Percentiles rank a stretch among this genome's conserved stretches.
These are phyloP conservation scores for Euphrasia confusa DNA, from an alignment of 257 asterid genomes.

Conservation along the genomic window DNA sequence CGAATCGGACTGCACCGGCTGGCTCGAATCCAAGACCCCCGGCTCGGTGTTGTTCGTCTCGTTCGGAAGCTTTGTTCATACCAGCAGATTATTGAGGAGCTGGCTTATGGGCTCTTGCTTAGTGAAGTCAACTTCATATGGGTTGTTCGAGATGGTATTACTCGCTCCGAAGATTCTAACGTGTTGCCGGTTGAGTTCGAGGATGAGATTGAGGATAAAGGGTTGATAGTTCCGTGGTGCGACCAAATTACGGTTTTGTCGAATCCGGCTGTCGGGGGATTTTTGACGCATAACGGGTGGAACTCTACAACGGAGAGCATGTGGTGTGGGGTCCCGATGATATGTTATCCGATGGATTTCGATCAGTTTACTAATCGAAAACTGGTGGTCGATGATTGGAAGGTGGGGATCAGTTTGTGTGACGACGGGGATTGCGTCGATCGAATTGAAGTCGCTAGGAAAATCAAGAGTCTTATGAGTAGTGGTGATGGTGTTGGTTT, in stretches of 20 bases:
- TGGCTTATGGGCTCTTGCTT: no score
- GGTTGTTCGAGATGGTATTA: constrained; percentile 45
- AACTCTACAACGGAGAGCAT: constrained; percentile 44
- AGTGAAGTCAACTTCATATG: constrained; percentile 41
- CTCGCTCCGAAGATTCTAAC: constrained; percentile 18
- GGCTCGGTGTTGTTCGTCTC: no score
- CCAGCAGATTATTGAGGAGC: not conserved
- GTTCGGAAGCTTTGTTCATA: not conserved
- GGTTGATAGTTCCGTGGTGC: constrained; percentile 45
- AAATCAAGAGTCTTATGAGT: constrained; percentile 34
- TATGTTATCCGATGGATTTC: constrained; percentile 34
- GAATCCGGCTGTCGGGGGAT: constrained; percentile 35
- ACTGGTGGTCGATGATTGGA: constrained; percentile 48
- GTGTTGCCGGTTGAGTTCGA: constrained; percentile 25
- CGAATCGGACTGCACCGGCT: no score
- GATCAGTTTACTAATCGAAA: constrained; percentile 42
- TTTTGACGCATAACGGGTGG: constrained; percentile 53
- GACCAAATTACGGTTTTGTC: constrained; percentile 29
- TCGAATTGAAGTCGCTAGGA: constrained; percentile 30
- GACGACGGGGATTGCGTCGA: constrained; percentile 33
- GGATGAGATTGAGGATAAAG: constrained; percentile 25
- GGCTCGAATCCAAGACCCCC: no score
- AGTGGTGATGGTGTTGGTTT: constrained; percentile 6
- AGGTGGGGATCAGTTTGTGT: constrained; percentile 43
- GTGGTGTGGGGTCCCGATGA: constrained; percentile 45